phyloP scores from a whole-genome alignment of 352 stramenopile species.

The Pythium biforme region DNA sequence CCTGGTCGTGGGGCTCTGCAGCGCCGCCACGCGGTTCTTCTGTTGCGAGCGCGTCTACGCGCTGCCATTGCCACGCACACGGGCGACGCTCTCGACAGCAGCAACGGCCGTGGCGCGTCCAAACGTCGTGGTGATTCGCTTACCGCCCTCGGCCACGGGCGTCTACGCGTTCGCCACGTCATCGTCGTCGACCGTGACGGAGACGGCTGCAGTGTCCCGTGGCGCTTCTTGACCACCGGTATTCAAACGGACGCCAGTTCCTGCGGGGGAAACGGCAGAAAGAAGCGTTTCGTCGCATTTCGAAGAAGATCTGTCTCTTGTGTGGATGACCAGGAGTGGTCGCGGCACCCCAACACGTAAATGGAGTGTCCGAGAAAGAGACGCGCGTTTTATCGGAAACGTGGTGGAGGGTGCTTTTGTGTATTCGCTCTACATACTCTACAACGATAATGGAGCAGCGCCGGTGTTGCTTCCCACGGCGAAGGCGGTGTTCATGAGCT shows the following conservation, averaged over 20 bases:
- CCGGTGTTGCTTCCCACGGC: constrained; percentile 15
- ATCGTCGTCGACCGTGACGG: not conserved
- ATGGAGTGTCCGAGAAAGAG: not conserved
- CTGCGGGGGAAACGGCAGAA: not conserved
- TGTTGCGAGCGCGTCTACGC: constrained; percentile 24
- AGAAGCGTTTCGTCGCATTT: not conserved
- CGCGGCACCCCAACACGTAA: not conserved
- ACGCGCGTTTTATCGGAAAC: not conserved
- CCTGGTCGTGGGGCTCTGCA: constrained; percentile 11
- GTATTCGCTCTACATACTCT: constrained; percentile 24
- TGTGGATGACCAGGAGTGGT: not conserved
- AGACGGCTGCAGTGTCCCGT: not conserved
- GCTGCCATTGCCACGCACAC: constrained; percentile 9
- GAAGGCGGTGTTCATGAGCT: not conserved
- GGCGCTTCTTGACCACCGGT: not conserved
- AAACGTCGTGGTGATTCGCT: constrained; percentile 21
- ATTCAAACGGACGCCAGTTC: constrained; percentile 2
- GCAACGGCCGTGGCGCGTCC: not conserved
- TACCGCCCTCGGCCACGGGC: constrained; percentile 10
- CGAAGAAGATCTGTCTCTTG: not conserved
- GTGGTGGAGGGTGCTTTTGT: constrained; percentile 2
- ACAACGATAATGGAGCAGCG: constrained; percentile 11
- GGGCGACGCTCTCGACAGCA: not conserved
- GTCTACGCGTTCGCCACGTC: constrained; percentile 5
- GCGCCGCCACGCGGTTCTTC: constrained; percentile 25